Percentiles rank a stretch among this genome's conserved stretches.
phyloP scores from a whole-genome alignment of 2,329 filamentous ascomycete species.

The Trichoderma atrobrunneum region DNA sequence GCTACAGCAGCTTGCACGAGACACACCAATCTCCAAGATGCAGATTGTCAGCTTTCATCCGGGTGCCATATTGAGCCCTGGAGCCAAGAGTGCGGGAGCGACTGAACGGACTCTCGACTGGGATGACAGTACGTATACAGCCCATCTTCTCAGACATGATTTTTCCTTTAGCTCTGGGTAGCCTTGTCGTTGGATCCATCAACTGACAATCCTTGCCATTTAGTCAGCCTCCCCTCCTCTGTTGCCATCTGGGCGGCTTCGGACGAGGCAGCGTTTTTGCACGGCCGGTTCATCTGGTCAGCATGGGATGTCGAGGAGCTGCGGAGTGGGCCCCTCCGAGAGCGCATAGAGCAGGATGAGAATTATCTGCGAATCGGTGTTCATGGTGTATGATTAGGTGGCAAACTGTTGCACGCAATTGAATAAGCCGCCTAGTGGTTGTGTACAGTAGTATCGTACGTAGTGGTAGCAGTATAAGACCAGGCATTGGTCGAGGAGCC shows the following conservation, averaged over 20 bases:
- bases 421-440: not conserved
- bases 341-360: slow-evolving; percentile 16
- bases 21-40: slow-evolving; percentile 30
- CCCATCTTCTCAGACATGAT: too few relatives aligned
- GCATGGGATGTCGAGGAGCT: slow-evolving; percentile 51
- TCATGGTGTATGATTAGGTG: slow-evolving; percentile 1
- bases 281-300: slow-evolving; percentile 43
- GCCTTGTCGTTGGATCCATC: not conserved
- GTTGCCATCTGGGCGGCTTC: slow-evolving; percentile 40
- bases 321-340: slow-evolving; percentile 2
- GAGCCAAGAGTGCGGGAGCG: slow-evolving; percentile 22
- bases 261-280: slow-evolving; percentile 44
- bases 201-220: slow-evolving; percentile 1
- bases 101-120: not conserved
- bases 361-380: slow-evolving; percentile 5
- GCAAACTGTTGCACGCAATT: not conserved
- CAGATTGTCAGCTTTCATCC: slow-evolving; percentile 40
- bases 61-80: slow-evolving; percentile 33
- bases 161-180: not conserved
- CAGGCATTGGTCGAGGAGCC: not conserved
- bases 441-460: not conserved
- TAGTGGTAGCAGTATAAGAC: not conserved
- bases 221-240: slow-evolving; percentile 32
- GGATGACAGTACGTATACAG: slow-evolving; percentile 5
- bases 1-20: slow-evolving; percentile 35